Evolutionary conservation across 805 yeast species (phyloP), one percentile per base, ranked within the genome.

Genomic region (Metschnikowia sp.): DNA sequence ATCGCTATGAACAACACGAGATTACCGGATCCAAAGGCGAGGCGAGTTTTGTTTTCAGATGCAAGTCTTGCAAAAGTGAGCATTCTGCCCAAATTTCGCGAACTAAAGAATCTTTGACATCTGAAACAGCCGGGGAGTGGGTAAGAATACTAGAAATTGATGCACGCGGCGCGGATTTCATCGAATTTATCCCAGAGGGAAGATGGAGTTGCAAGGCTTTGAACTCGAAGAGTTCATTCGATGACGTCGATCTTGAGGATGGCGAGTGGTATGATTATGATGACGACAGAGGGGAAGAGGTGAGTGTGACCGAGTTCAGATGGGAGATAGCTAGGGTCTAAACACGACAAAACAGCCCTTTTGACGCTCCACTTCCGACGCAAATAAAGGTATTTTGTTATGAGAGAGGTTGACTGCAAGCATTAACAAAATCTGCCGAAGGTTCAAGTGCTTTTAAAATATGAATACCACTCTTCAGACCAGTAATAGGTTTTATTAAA

Each of bases 201-300:
- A 65, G 62, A 38, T 86, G 86, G 62, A 56, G 62, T 30, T 82
- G 86, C 46, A 68, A 60, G 36, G 86, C 87, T 10, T 72, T 67
- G 6, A 82, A 78, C 11, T 63, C 79, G 2, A 64, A 68, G 10
- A 72, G 85, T 9, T 65, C 62, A 44, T 88, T 86, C 59, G 60
- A 60, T 6, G 88, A 86, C 29, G 77, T 89, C 26, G 94, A 86
- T 47, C 69, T 90, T 29, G 78, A 74, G 33, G 96, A 88, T 26
- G 82, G 80, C 44, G 98, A 94, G 62, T 91, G 96, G 91, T 94
- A 84, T 62, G 99, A 94, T 59, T 94, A 91, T 61, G 98, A 94
- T 63, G 98, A 94, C 47, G 79, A 82, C 54, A 83, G 86, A 8
- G 79, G 81, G 10, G 79, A 72, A 37, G 97, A 92, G 65, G 97